phyloP scores from a whole-genome alignment of 2,329 filamentous ascomycete genomes.

The Byssoonygena ceratinophila region DNA sequence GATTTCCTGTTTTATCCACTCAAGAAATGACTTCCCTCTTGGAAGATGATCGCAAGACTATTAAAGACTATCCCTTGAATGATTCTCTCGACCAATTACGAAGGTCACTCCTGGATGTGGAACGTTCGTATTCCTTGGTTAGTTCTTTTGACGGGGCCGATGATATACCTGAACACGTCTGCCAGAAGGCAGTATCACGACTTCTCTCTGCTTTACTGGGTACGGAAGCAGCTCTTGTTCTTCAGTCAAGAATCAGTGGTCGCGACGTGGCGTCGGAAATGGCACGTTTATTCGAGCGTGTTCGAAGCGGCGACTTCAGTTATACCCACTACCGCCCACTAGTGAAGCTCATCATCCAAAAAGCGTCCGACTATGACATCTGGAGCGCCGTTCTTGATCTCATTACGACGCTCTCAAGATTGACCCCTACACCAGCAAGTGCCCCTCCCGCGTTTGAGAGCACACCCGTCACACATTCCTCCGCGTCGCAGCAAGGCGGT shows the following conservation, averaged over 20 bases:
- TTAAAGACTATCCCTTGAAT: not conserved
- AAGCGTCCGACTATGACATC: slow-evolving; percentile 4
- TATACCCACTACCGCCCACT: slow-evolving; percentile 9
- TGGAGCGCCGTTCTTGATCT: slow-evolving; percentile 8
- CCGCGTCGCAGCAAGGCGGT: slow-evolving; percentile 13
- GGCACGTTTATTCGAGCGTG: not conserved
- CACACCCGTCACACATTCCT: slow-evolving; percentile 13
- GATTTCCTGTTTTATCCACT: no score
- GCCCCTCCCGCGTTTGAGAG: slow-evolving; percentile 5
- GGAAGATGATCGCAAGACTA: not conserved
- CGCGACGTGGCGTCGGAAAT: slow-evolving; percentile 2
- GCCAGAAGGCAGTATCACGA: slow-evolving; percentile 2
- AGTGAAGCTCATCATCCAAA: slow-evolving; percentile 12
- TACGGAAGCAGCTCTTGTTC: not conserved
- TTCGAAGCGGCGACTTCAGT: slow-evolving; percentile 8
- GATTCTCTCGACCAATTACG: slow-evolving; percentile 3
- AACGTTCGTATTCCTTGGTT: not conserved
- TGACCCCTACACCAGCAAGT: slow-evolving; percentile 7
- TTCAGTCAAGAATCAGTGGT: not conserved
- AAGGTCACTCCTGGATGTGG: not conserved
- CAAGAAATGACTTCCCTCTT: not conserved
- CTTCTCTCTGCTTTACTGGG: slow-evolving; percentile 2
- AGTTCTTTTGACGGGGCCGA: not conserved
- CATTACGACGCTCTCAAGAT: slow-evolving; percentile 10
- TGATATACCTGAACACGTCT: not conserved